Conservation (phyloP, 768 basidiomycete genomes). For the Botryobasidium botryosum region DNA sequence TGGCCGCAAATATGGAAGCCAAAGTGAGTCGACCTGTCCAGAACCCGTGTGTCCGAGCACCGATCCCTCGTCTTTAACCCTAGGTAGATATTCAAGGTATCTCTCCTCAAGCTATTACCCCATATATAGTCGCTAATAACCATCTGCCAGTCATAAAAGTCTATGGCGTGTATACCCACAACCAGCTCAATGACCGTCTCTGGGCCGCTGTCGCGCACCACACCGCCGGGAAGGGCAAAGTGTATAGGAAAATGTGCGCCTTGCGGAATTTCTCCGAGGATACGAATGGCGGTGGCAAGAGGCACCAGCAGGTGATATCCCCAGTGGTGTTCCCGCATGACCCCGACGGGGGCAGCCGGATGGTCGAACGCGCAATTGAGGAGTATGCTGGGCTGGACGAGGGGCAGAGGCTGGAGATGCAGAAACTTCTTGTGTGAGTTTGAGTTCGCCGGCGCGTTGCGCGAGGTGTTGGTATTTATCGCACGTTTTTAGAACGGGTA, state of each 20-base stretch:
- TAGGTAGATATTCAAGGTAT: neutral
- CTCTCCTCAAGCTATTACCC: neutral
- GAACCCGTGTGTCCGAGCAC: neutral
- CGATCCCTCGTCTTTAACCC: neutral
- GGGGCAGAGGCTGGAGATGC: too few relatives aligned
- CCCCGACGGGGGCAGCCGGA: too few relatives aligned
- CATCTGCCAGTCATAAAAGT: constrained; percentile 31
- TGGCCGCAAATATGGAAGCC: neutral
- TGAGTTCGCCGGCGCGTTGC: too few relatives aligned
- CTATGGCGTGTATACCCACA: constrained; percentile 35
- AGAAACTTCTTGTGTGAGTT: too few relatives aligned
- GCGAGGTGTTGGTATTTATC: too few relatives aligned
- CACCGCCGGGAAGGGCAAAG: constrained; percentile 28
- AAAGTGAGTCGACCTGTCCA: neutral
- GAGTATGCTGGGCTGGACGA: too few relatives aligned
- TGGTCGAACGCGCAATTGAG: too few relatives aligned
- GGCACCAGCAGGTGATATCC: too few relatives aligned
- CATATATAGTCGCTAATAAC: constrained; percentile 15
- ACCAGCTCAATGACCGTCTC: constrained; percentile 27
- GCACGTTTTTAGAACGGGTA: too few relatives aligned
- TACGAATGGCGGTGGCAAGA: too few relatives aligned
- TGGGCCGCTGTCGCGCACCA: constrained; percentile 32
- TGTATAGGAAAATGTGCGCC: constrained; percentile 34
- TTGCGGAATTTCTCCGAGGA: neutral
- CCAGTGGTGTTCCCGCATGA: too few relatives aligned